Percentiles rank a stretch among this genome's conserved stretches.
These are phyloP conservation scores for Starmerella potacharoeniae DNA, from an alignment of 805 yeast species.

Conservation along the genomic window DNA sequence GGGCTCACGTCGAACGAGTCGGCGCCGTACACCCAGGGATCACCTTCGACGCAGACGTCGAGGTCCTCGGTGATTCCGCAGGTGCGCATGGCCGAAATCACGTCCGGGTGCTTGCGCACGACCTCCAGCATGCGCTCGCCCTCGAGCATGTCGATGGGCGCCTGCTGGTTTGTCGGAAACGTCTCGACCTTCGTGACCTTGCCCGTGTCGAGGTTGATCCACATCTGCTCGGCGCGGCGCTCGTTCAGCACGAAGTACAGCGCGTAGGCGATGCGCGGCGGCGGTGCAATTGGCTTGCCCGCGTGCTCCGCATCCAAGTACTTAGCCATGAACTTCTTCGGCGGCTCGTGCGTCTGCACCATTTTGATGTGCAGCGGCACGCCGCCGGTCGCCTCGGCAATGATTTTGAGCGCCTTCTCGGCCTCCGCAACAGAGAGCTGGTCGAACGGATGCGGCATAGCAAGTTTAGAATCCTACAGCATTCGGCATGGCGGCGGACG, in stretches of 20 bases:
- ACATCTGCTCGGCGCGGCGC: constrained; percentile 51
- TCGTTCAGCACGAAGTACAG: constrained; percentile 49
- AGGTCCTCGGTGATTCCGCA: constrained; percentile 39
- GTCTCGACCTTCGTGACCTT: constrained; percentile 47
- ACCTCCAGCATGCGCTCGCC: constrained; percentile 4
- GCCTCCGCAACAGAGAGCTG: constrained; percentile 26
- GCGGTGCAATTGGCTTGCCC: constrained; percentile 38
- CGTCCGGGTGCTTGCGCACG: constrained; percentile 66
- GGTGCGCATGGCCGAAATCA: constrained; percentile 74
- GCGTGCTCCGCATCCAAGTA: constrained; percentile 54
- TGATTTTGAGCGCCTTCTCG: constrained; percentile 20
- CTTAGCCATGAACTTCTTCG: constrained; percentile 57
- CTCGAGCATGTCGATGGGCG: constrained; percentile 54
- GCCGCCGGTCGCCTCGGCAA: constrained; percentile 21
- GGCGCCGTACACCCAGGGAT: constrained; percentile 68
- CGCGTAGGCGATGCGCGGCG: constrained; percentile 56
- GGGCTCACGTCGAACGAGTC: constrained; percentile 39
- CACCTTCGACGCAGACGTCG: constrained; percentile 13
- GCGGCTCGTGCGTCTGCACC: constrained; percentile 45
- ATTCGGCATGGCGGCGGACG: background rate
- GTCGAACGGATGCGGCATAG: constrained; percentile 26
- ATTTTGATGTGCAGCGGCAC: constrained; percentile 27
- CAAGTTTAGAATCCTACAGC: too few relatives aligned
- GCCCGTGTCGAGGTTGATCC: constrained; percentile 52
- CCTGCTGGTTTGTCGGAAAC: constrained; percentile 51